Evolutionary conservation across 805 yeast genomes (phyloP).

Genomic region (Lipomyces orientalis): DNA sequence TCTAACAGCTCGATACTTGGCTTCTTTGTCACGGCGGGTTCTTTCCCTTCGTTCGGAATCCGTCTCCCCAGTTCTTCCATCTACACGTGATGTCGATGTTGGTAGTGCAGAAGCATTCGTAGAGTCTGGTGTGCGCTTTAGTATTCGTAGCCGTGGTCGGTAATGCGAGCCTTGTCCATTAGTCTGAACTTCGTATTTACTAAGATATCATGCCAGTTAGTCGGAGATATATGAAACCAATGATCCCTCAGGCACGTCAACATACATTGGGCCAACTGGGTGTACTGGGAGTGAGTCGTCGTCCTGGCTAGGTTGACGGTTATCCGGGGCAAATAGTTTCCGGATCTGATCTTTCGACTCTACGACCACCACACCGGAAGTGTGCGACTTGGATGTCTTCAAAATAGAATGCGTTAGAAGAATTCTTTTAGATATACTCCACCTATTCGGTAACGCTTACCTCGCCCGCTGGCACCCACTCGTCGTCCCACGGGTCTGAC

Average conservation of each 20-base stretch:
- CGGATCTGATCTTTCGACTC: slow-evolving; percentile 22
- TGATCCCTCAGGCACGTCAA: background rate
- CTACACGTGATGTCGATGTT: background rate
- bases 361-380: slow-evolving; percentile 22
- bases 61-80: slow-evolving; percentile 26
- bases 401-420: background rate
- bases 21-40: slow-evolving; percentile 30
- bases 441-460: background rate
- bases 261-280: background rate
- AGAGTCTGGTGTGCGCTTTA: slow-evolving; percentile 25
- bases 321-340: slow-evolving; percentile 14
- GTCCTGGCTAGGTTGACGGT: background rate
- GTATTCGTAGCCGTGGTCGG: slow-evolving; percentile 33
- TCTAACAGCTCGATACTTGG: slow-evolving; percentile 29
- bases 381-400: background rate
- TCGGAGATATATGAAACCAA: background rate
- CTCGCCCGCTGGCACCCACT: slow-evolving; percentile 20
- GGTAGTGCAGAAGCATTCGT: slow-evolving; percentile 3
- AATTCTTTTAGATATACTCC: background rate
- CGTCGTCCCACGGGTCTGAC: slow-evolving; percentile 33
- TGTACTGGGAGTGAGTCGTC: background rate
- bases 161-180: slow-evolving; percentile 27
- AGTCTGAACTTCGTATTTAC: slow-evolving; percentile 25
- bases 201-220: background rate
- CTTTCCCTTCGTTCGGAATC: slow-evolving; percentile 27